phyloP scores from a whole-genome alignment of 192 early-diverging fungal genomes.

The Coemansia brasiliensis region DNA sequence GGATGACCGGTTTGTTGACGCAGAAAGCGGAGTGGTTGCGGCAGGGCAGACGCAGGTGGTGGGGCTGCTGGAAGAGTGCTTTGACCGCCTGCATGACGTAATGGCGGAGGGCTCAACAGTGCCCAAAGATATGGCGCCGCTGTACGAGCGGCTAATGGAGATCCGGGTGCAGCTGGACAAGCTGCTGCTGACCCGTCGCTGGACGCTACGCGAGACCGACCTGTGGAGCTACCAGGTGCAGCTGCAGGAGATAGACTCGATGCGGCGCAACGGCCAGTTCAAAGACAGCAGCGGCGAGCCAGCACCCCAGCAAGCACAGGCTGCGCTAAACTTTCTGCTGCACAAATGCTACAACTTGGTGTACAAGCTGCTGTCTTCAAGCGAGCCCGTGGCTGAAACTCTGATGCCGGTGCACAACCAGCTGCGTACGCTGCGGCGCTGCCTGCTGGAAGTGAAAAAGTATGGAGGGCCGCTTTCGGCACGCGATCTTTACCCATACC shows the following conservation, averaged over 20 bases:
- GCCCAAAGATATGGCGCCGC: slow-evolving; percentile 58
- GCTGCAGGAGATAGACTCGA: slow-evolving; percentile 78
- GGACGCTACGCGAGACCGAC: slow-evolving; percentile 80
- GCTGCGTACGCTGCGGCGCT: slow-evolving; percentile 76
- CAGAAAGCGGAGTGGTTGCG: slow-evolving; percentile 63
- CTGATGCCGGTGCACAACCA: slow-evolving; percentile 86
- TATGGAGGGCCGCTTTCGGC: slow-evolving; percentile 75
- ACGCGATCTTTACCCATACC: slow-evolving; percentile 81
- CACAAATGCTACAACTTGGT: slow-evolving; percentile 84
- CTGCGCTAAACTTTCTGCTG: slow-evolving; percentile 72
- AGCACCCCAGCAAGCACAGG: slow-evolving; percentile 66
- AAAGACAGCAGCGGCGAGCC: slow-evolving; percentile 66
- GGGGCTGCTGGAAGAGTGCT: slow-evolving; percentile 76
- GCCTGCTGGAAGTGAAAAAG: slow-evolving; percentile 75
- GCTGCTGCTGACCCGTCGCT: slow-evolving; percentile 70
- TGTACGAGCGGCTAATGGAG: slow-evolving; percentile 63
- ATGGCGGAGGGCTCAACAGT: slow-evolving; percentile 69
- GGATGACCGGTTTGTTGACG: slow-evolving; percentile 77
- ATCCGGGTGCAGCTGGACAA: slow-evolving; percentile 77
- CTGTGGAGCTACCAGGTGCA: slow-evolving; percentile 75
- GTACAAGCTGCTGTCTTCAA: slow-evolving; percentile 76
- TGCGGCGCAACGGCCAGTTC: slow-evolving; percentile 84
- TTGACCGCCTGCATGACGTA: slow-evolving; percentile 79
- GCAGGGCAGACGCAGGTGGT: slow-evolving; percentile 86
- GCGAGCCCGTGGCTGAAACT: slow-evolving; percentile 78